Conservation (phyloP, 306 rosid genomes). For the Acacia confusa region DNA sequence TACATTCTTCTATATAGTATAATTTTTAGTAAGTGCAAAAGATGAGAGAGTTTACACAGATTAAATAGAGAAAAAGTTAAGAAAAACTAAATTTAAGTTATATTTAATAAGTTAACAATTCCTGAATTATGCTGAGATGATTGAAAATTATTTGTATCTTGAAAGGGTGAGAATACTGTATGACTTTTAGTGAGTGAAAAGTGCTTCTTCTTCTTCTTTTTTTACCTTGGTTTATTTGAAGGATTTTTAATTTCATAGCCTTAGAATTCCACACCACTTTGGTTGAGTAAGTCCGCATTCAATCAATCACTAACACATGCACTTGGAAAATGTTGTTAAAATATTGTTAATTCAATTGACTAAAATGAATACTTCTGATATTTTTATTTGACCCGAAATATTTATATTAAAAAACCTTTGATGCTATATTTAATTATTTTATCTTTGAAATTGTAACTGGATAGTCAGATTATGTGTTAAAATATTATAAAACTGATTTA, state of each 20-base stretch:
- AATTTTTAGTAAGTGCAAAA: no score
- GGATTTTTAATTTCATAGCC: background rate
- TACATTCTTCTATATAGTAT: no score
- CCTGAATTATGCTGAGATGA: no score
- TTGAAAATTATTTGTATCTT: no score
- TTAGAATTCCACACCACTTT: background rate
- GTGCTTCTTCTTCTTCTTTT: no score
- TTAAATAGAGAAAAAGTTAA: no score
- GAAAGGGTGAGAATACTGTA: no score
- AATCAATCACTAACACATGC: background rate
- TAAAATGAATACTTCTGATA: background rate
- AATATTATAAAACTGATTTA: background rate
- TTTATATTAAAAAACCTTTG: background rate
- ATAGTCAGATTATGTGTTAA: background rate
- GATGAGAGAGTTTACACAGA: no score
- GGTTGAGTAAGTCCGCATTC: background rate
- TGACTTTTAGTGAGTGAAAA: no score
- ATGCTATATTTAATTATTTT: background rate
- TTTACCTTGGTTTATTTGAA: no score
- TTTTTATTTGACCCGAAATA: background rate
- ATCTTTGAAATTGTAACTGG: background rate
- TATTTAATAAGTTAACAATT: no score
- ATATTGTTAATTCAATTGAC: background rate
- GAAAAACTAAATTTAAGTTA: no score
- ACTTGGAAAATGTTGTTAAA: background rate